Evolutionary conservation across 495 filamentous ascomycete species (phyloP), one percentile per base, ranked within the genome.

Genomic region (Amorphotheca resinae): DNA sequence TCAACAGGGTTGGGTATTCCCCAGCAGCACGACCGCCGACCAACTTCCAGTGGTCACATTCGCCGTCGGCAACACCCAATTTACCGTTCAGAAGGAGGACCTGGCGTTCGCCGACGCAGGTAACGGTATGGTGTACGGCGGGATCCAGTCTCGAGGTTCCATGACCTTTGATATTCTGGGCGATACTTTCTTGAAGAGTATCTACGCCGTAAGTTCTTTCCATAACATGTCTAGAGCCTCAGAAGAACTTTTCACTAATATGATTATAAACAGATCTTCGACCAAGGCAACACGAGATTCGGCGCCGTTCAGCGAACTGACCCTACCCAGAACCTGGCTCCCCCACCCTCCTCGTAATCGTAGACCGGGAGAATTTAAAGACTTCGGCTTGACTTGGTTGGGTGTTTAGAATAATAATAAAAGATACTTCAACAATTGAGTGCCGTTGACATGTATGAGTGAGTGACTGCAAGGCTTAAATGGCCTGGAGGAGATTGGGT

Each of bases 111-210:
- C 50, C 17, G 51, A 53, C 42, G 54, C 48, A 15, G 50, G 50
- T 2, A 48, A 57, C 16, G 51, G 51, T 1, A 70, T 72, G 57
- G 66, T 72, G 46, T 89, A 84, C 56, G 84, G 82, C 11, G 81
- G 81, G 5, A 78, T 89, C 33, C 84, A 89, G 64, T 78, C 72
- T 14, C 67, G 82, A 26, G 83, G 83, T 9, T 56, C 61, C 41
- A 66, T 75, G 62, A 59, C 65, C 8, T 79, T 85, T 48, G 81
- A 89, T 56, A 82, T 89, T 39, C 62, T 86, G 15, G 84, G 84
- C 16, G 78, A 78, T 54, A 75, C 74, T 1, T 86, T 82, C 56
- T 59, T 88, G 59, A 84, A 83, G 68, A 73, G 69, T n/a, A 64
- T 84, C 38, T 87, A 85, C 57, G 77, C 77, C 43, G 77, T 83